Evolutionary conservation across 2,329 filamentous ascomycete genomes (phyloP).

Genomic region (Cladosporium sp.): DNA sequence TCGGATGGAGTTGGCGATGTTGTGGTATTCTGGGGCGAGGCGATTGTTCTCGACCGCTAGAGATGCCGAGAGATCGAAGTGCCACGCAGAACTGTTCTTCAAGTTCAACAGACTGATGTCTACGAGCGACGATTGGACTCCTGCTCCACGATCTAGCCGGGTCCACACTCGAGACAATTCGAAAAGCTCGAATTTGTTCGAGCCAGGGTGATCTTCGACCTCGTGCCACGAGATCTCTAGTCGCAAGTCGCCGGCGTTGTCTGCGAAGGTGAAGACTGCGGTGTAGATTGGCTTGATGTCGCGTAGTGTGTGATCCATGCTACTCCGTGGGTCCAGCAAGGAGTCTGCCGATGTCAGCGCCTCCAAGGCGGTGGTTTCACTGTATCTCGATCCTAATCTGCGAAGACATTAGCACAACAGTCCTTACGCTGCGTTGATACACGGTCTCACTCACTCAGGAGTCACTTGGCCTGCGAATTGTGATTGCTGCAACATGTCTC

Average conservation of each 20-base stretch:
- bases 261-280: constrained; percentile 27
- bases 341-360: constrained; percentile 18
- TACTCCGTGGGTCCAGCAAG: constrained; percentile 23
- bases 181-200: constrained; percentile 8
- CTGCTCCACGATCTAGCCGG: constrained; percentile 24
- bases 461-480: constrained; percentile 29
- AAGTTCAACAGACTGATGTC: constrained; percentile 27
- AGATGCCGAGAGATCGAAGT: constrained; percentile 26
- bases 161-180: constrained; percentile 22
- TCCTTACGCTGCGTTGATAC: neutral
- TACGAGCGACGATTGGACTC: constrained; percentile 20
- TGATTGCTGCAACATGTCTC: constrained; percentile 27
- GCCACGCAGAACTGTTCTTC: constrained; percentile 27
- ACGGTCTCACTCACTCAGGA: constrained; percentile 27
- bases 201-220: constrained; percentile 4
- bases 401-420: constrained; percentile 12
- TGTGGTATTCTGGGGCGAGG: constrained; percentile 14
- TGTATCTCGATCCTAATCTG: constrained; percentile 26
- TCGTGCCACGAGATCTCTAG: constrained; percentile 26
- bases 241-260: constrained; percentile 21
- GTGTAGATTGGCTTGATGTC: constrained; percentile 27
- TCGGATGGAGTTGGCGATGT: constrained; percentile 20
- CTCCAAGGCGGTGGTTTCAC: constrained; percentile 20
- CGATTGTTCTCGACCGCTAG: constrained; percentile 17
- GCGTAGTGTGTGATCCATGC: constrained; percentile 18